These are phyloP conservation scores for Metschnikowia lunata DNA, from an alignment of 805 yeast species.

Conservation along the genomic window DNA sequence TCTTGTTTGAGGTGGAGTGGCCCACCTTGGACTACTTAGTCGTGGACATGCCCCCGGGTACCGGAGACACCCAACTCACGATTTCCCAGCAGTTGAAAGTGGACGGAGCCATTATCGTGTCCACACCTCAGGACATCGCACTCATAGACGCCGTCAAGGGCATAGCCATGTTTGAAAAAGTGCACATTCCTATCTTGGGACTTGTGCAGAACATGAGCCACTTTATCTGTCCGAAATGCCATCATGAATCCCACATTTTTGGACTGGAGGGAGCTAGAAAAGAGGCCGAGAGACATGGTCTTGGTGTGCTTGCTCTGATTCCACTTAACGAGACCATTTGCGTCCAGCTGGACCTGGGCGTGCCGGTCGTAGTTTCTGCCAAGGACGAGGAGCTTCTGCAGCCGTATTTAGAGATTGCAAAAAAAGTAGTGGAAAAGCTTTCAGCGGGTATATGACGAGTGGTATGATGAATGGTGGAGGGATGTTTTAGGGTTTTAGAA, in stretches of 20 bases:
- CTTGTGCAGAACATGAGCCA: slow-evolving; percentile 81
- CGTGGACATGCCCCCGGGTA: slow-evolving; percentile 87
- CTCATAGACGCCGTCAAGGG: slow-evolving; percentile 77
- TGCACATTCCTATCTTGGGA: slow-evolving; percentile 68
- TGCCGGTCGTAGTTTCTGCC: slow-evolving; percentile 51
- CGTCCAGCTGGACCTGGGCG: slow-evolving; percentile 56
- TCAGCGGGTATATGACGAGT: too few relatives aligned
- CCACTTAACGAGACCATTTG: slow-evolving; percentile 66
- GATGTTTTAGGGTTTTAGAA: too few relatives aligned
- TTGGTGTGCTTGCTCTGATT: slow-evolving; percentile 58
- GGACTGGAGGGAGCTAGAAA: slow-evolving; percentile 58
- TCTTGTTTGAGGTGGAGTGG: slow-evolving; percentile 83
- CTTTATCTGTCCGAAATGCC: slow-evolving; percentile 70
- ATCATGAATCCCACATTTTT: slow-evolving; percentile 68
- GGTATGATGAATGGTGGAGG: too few relatives aligned
- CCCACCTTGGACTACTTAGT: slow-evolving; percentile 59
- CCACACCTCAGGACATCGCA: slow-evolving; percentile 86
- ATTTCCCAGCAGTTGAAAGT: slow-evolving; percentile 73
- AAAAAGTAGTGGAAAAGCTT: slow-evolving; percentile 20
- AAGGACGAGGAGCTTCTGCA: slow-evolving; percentile 28
- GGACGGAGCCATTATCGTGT: slow-evolving; percentile 76
- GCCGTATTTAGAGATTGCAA: slow-evolving; percentile 50
- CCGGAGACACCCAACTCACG: slow-evolving; percentile 83
- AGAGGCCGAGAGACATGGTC: slow-evolving; percentile 45
- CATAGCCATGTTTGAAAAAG: slow-evolving; percentile 69